Evolutionary conservation across 1,284 basidiomycete genomes (phyloP).

Genomic region (Macrocystidia cucumis): DNA sequence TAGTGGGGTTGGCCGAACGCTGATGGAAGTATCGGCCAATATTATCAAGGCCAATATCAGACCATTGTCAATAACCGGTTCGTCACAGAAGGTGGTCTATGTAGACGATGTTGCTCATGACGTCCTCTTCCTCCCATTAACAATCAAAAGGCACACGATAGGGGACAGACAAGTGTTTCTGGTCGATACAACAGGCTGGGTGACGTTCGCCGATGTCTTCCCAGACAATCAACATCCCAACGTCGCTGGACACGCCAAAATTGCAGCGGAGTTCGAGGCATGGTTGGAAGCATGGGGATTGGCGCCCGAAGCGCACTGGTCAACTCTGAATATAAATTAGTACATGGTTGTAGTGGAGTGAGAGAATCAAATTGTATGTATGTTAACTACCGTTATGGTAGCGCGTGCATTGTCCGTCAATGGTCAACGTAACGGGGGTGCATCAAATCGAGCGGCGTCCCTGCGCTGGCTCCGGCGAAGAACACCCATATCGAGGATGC

Average conservation of each 20-base stretch:
- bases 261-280: constrained; percentile 34
- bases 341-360: no score
- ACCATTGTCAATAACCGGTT: constrained; percentile 35
- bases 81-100: constrained; percentile 7
- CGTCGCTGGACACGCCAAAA: constrained; percentile 37
- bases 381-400: no score
- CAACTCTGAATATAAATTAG: no score
- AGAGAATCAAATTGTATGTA: no score
- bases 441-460: no score
- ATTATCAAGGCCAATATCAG: constrained; percentile 41
- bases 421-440: no score
- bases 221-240: constrained; percentile 45
- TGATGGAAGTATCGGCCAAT: constrained; percentile 36
- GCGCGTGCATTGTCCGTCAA: no score
- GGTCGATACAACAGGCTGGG: constrained; percentile 53
- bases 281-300: constrained; percentile 40
- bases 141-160: constrained; percentile 17
- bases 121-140: background rate
- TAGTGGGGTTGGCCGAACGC: constrained; percentile 53
- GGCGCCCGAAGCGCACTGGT: constrained; percentile 17
- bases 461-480: no score
- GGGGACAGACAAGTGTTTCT: constrained; percentile 45
- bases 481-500: no score
- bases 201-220: constrained; percentile 42
- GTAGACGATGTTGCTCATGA: constrained; percentile 1